Base-by-base conservation (phyloP, 108 stramenopile genomes). In the Cyclotella choctawhatcheeana region DNA sequence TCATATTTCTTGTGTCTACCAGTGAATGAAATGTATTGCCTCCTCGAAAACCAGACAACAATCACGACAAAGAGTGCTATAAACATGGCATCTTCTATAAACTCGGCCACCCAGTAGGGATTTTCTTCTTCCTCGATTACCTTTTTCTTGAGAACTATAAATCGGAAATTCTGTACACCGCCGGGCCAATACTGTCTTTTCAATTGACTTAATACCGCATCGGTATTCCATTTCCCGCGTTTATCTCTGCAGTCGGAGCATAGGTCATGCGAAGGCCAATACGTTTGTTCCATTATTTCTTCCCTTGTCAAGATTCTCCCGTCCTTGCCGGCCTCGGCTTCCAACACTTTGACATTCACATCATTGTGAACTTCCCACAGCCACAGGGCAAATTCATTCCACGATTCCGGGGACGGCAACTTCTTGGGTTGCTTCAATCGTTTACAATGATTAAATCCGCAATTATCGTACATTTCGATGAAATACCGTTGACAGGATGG, bases 351-450 rank as follows among this genome's bases (percentile, higher is more conserved):
- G 10, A 76, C 64, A 77, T 91, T 91, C 18, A 94, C 89, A 51
- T 76, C 87, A 78, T 94, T 94, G 75, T 94, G 93, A 24, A 80
- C 76, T 65, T 93, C 88, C 48, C 62, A 87, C 13, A 93, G 78
- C 89, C 93, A 92, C 5, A 89, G 35, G 4, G 89, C 84, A 32
- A 87, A 72, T 61, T 94, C 77, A 60, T 73, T 76, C 89, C 89
- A 90, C 4, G 84, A 78, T 10, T 78, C 64, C 27, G 79, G 66
- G 18, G 76, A 56, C 14, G 79, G 81, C 33, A 68, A 25, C 56
- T 76, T 45, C 47, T 67, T 30, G 2, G 74, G 56, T 54, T 84
- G 75, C 26, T 76, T 68, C 20, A 93, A 76, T 18, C 93, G 83
- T 27, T 67, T 59, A 76, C 93, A 94, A 34, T 88, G 82, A 80